Evolutionary conservation across 345 rosid genomes (phyloP), one percentile per base, ranked within the genome.

Genomic region (Kernera saxatilis): DNA sequence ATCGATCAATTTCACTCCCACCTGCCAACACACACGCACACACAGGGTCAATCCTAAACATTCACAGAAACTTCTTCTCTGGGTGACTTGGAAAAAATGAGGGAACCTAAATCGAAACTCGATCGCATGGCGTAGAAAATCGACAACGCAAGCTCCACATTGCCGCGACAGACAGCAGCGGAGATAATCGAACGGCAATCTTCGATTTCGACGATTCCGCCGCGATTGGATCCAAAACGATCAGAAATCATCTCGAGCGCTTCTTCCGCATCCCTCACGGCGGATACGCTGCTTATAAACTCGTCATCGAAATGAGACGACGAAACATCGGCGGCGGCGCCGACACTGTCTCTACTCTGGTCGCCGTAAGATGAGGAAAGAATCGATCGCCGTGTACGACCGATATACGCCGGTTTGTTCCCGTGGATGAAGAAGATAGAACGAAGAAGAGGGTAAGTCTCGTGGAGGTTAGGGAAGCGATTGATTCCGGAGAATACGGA

Each of bases 61-160:
- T 50, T n/a, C 41, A 32, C 41, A 43, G 1, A 8, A 30, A 32
- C 23, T 36, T 54, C 21, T 32, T 48, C 41, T 74, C 25, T 22
- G 2, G 0, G 11, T 51, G 63, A 39, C 41, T 3, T 15, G 30
- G 9, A n/a, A n/a, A 11, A 21, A 4, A 35, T 23, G 32, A 61
- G 33, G 25, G 53, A 41, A 88, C 98, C 95, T 81, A 78, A 85
- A 72, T 84, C 92, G 77, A 91, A 94, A 69, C 89, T 89, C 30
- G 90, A 70, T 26, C 92, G 96, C 97, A 94, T 91, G 56, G 96
- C 86, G 41, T 87, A 85, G 83, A 94, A 89, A 60, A 94, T 81
- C 29, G 97, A 89, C 65, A 91, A 40, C 1, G 96, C 97, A 62
- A 94, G 80, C 54, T 87, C 96, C 3, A 79, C 78, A 82, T 94